Evolutionary conservation across 1,284 basidiomycete species (phyloP).

Genomic region (Gomphus bonarii): DNA sequence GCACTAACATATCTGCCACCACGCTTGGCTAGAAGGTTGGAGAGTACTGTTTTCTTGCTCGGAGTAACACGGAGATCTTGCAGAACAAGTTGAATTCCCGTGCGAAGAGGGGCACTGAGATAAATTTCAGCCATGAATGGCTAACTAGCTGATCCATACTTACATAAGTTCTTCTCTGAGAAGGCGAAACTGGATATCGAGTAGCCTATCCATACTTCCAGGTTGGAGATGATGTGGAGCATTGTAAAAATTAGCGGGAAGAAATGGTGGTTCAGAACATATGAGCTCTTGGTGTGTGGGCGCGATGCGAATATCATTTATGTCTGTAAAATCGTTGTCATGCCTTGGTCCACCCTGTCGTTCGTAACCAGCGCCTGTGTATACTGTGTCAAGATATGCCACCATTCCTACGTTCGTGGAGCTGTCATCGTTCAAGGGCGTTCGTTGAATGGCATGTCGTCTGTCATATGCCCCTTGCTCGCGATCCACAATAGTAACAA

Average conservation of each 20-base stretch:
- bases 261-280: conserved; percentile 33
- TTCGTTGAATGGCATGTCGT: too few relatives aligned
- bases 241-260: conserved; percentile 45
- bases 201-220: conserved; percentile 46
- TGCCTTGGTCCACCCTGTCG: conserved; percentile 45
- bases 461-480: neutral
- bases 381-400: conserved; percentile 30
- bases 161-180: conserved; percentile 60
- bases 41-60: conserved; percentile 13
- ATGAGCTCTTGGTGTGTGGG: conserved; percentile 55
- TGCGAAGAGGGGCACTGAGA: conserved; percentile 38
- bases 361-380: conserved; percentile 36
- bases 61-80: conserved; percentile 27
- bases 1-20: conserved; percentile 20
- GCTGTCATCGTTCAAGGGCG: neutral
- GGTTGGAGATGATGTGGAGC: conserved; percentile 50
- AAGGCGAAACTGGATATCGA: conserved; percentile 63
- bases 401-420: conserved; percentile 17
- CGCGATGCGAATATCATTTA: conserved; percentile 46
- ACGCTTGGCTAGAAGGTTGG: conserved; percentile 12
- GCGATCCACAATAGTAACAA: conserved; percentile 12
- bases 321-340: conserved; percentile 51
- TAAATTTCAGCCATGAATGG: neutral
- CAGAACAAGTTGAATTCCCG: conserved; percentile 34
- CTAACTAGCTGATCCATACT: conserved; percentile 16